Evolutionary conservation across 306 rosid genomes (phyloP).

Genomic region (Abrus pulchellus): DNA sequence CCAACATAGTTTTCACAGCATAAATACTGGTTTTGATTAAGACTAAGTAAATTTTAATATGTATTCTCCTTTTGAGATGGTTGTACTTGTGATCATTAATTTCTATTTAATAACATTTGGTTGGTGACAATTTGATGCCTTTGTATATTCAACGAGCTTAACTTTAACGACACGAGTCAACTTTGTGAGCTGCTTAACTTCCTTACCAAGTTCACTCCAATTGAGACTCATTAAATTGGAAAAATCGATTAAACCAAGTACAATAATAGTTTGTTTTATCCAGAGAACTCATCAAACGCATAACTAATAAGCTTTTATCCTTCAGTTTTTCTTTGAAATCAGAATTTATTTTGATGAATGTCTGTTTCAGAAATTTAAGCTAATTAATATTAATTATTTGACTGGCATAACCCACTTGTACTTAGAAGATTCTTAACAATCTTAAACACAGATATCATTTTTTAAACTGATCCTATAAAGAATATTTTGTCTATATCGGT

Average conservation of each 20-base stretch:
- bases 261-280: neutral
- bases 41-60: conserved; percentile 37
- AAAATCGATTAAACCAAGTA: neutral
- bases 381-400: neutral
- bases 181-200: neutral
- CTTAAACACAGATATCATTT: too few relatives aligned
- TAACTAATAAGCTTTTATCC: too few relatives aligned
- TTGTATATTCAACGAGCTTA: neutral
- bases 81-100: neutral
- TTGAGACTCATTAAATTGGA: neutral
- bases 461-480: too few relatives aligned
- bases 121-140: neutral
- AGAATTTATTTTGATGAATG: neutral
- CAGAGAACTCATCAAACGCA: too few relatives aligned
- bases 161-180: neutral
- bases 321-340: neutral
- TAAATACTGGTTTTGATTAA: conserved; percentile 37
- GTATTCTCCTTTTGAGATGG: neutral
- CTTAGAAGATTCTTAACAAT: neutral
- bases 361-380: neutral
- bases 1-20: neutral
- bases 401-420: neutral
- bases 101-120: neutral
- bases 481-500: too few relatives aligned
- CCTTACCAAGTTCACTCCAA: too few relatives aligned